A percentile compares a stretch with the other conserved stretches of the same genome.
Conservation (phyloP, 495 filamentous ascomycete genomes). For the Penicillium tannophilum region DNA sequence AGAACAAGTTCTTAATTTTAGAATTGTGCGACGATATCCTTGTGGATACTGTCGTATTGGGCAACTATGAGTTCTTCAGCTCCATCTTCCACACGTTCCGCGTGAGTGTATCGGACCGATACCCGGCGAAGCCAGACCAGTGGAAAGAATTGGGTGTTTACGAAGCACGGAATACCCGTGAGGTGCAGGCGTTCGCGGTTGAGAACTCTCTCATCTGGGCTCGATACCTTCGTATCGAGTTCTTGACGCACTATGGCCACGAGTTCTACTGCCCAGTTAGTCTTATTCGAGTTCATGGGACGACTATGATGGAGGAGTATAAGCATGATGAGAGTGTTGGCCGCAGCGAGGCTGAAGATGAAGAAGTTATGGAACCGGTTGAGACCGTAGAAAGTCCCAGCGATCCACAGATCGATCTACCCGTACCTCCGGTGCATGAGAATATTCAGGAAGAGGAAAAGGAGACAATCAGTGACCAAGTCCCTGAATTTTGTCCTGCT, state of each 20-base stretch:
- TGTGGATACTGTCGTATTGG: slow-evolving; percentile 91
- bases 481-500: slow-evolving; percentile 21
- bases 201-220: slow-evolving; percentile 96
- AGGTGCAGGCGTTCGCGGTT: slow-evolving; percentile 90
- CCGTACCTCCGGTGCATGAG: slow-evolving; percentile 11
- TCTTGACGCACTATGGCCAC: slow-evolving; percentile 90
- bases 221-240: slow-evolving; percentile 86
- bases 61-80: slow-evolving; percentile 98
- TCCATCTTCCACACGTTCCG: slow-evolving; percentile 91
- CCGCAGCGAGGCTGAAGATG: slow-evolving; percentile 56
- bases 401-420: slow-evolving; percentile 7
- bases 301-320: slow-evolving; percentile 93
- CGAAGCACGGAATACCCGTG: slow-evolving; percentile 86
- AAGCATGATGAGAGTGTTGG: slow-evolving; percentile 72
- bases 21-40: slow-evolving; percentile 91
- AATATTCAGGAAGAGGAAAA: not conserved
- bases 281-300: slow-evolving; percentile 88
- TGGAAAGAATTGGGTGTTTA: slow-evolving; percentile 90
- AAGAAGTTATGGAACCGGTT: slow-evolving; percentile 22
- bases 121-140: slow-evolving; percentile 87
- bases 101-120: slow-evolving; percentile 87
- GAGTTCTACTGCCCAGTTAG: slow-evolving; percentile 96
- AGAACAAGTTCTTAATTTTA: slow-evolving; percentile 92
- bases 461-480: not conserved
- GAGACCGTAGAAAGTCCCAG: slow-evolving; percentile 38